phyloP scores from a whole-genome alignment of 2,329 filamentous ascomycete species.

The Paecilomyces variotii region DNA sequence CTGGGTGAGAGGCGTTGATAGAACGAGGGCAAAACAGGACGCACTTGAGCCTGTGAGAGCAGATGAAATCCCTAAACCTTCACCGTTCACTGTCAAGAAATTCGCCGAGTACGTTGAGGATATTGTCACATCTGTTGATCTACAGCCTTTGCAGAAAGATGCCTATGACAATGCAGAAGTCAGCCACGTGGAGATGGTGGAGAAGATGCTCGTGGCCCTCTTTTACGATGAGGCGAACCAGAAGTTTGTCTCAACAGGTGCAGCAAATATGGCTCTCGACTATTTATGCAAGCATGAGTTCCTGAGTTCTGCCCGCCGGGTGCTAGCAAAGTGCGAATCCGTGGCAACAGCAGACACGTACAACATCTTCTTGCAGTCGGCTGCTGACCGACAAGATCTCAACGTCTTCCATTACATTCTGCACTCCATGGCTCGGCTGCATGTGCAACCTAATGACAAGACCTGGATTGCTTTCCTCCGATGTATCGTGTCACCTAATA shows the following conservation, averaged over 20 bases:
- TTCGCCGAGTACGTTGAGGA: conserved; percentile 34
- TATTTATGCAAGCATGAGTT: conserved; percentile 29
- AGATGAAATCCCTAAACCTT: conserved; percentile 10
- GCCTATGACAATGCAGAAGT: neutral
- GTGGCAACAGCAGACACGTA: conserved; percentile 33
- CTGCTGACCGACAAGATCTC: conserved; percentile 32
- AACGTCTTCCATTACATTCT: conserved; percentile 31
- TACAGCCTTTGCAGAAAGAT: conserved; percentile 5
- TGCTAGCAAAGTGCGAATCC: conserved; percentile 29
- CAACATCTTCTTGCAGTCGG: conserved; percentile 36
- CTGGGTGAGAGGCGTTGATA: conserved; percentile 13
- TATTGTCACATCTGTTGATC: conserved; percentile 20
- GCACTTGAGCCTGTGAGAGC: conserved; percentile 3
- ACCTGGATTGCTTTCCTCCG: conserved; percentile 37
- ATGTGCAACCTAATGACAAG: conserved; percentile 30
- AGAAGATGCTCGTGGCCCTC: conserved; percentile 17
- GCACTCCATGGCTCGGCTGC: conserved; percentile 27
- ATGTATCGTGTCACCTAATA: conserved; percentile 16
- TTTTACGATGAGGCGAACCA: conserved; percentile 24
- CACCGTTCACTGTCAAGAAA: conserved; percentile 21
- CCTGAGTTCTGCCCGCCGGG: conserved; percentile 19
- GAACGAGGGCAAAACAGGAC: neutral
- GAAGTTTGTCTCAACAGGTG: conserved; percentile 29
- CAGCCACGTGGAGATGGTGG: conserved; percentile 11
- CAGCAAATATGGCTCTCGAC: conserved; percentile 33